Conservation (phyloP, 2,329 filamentous ascomycete genomes). For the Akanthomyces lecanii region DNA sequence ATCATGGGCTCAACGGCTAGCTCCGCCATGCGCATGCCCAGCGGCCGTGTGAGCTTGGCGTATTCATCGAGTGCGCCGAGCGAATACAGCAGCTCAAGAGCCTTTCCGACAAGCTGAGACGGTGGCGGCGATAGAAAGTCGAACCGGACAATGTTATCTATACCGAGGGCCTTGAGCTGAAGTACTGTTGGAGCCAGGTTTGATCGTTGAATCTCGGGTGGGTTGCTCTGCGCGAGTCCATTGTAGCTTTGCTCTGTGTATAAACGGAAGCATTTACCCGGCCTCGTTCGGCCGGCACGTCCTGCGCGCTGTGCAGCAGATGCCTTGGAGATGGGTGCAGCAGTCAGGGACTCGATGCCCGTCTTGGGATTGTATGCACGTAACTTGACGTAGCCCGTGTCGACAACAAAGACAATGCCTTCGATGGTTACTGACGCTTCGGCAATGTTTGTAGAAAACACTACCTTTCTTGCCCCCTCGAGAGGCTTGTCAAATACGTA, state of each 20-base stretch:
- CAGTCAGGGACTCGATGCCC: constrained; percentile 82
- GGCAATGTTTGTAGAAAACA: constrained; percentile 92
- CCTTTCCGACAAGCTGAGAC: constrained; percentile 76
- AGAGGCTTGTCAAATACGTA: constrained; percentile 85
- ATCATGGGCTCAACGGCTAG: constrained; percentile 94
- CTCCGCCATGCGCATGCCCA: constrained; percentile 91
- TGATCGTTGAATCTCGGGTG: constrained; percentile 88
- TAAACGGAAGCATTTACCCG: constrained; percentile 90
- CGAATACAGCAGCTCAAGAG: constrained; percentile 81
- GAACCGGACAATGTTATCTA: constrained; percentile 90
- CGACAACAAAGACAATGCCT: constrained; percentile 85
- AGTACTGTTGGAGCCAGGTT: constrained; percentile 85
- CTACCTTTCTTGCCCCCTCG: constrained; percentile 80
- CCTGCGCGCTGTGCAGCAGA: constrained; percentile 90
- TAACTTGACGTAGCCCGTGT: constrained; percentile 87
- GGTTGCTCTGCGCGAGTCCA: constrained; percentile 63
- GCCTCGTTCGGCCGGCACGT: constrained; percentile 79
- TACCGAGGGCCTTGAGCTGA: constrained; percentile 89
- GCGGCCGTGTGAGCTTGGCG: constrained; percentile 80
- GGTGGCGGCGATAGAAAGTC: constrained; percentile 85
- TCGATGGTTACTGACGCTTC: constrained; percentile 95
- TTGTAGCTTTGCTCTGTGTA: constrained; percentile 76
- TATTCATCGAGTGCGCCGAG: constrained; percentile 84
- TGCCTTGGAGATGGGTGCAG: constrained; percentile 80
- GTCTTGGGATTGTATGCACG: constrained; percentile 78